Base-by-base conservation (phyloP, 176 grass and related monocot species). In the Ampelocalamus luodianensis region DNA sequence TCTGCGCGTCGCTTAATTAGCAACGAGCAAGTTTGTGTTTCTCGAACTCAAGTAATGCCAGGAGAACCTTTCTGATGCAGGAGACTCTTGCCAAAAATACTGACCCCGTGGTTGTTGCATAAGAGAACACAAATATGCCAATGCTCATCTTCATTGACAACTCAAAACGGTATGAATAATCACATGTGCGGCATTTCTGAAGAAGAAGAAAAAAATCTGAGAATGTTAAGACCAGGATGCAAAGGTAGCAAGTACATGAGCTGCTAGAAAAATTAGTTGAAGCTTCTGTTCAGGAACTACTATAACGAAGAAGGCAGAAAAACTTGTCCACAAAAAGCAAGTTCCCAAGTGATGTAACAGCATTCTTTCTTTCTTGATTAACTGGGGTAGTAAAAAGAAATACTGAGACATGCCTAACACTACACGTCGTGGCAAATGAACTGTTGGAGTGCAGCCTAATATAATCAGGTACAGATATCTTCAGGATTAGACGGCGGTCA, bases 31-130 rank as follows among this genome's bases (percentile, higher is more conserved):
- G 12, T 55, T 4, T 36, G 10, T 15, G 29, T 42, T 74, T 64
- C 39, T 83, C 40, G 17, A 24, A 54, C 48, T 61, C 78, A 22
- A 23, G 39, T 58, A 46, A 67, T 43, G 42, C 55, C 68, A 40
- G 29, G 34, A 74, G 68, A 65, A 80, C 77, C 79, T 80, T 80
- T 65, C 17, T 81, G 38, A 82, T 62, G 20, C 79, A 37, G 48
- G 7, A 68, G 54, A 8, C 20, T 3, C 50, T 60, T 11, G 6
- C 2, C 6, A n/a, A 54, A 58, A 5, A 6, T n/a, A 12, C 34
- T 8, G 48, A 34, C 32, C 32, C 32, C 3, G 32, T 34, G 32
- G 32, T 34, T 34, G 32, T 34, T 34, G 32, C 32, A 34, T 34
- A 34, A 34, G 32, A 34, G 32, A 34, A 3, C 32, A 34, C 32